Base-by-base conservation (phyloP, 1,284 basidiomycete species). In the Puccinia polysora region DNA sequence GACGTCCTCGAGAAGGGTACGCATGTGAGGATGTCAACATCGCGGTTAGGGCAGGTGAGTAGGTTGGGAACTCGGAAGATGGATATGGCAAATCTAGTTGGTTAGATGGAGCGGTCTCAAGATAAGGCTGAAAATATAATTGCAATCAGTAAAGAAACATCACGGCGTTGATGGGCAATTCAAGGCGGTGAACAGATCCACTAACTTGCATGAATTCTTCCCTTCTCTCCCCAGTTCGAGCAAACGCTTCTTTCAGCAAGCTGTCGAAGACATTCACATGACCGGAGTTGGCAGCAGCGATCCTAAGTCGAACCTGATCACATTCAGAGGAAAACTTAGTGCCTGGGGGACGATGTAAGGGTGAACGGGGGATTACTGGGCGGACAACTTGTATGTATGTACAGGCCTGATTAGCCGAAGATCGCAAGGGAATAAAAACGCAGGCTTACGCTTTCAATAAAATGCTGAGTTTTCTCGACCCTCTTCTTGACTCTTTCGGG, bases 241-340 rank as follows among this genome's bases (percentile, higher is more conserved):
- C 65, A 49, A 49, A 69, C 2, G 65, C 53, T 40, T 69, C 65
- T 58, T 59, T 47, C 18, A 69, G 20, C 10, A 69, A 59, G 3
- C 43, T 47, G 28, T 69, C 65, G 32, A 59, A 59, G 1, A 69
- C 47, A 23, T 47, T 59, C 15, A 59, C 50, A 59, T 69, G 65
- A 15, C 65, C 65, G 12, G 65, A 69, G 32, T 58, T 69, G 23
- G 55, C 65, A 28, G 65, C 65, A 49, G 65, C 65, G 30, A 69
- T 49, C 32, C 50, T 58, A 4, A 69, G 25, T 38, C 53, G 34
- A 34, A 60, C 28, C 65, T 69, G 8, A n/a, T n/a, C 4, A 15
- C 23, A 58, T 58, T 34, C 15, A 34, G 40, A 60, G 30, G 15
- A 45, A 43, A 38, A 30, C n/a, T 45, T 45, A 45, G 10, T n/a